These are phyloP conservation scores for Diaporthe aspalathi DNA, from an alignment of 2,329 filamentous ascomycete genomes.

Conservation along the genomic window DNA sequence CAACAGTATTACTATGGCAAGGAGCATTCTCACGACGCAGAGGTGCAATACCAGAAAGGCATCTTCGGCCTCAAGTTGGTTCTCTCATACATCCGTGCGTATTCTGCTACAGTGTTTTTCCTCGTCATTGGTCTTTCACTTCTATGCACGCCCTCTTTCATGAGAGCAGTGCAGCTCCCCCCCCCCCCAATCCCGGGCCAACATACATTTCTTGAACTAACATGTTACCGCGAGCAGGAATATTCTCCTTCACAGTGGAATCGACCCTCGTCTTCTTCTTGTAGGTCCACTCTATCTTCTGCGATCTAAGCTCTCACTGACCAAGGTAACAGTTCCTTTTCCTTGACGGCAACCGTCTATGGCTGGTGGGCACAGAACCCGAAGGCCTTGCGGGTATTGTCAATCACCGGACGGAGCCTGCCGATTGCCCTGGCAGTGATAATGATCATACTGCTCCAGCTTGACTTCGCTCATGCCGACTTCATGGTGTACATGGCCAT, in stretches of 20 bases:
- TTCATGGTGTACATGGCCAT: conserved; percentile 29
- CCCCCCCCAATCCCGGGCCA: not conserved
- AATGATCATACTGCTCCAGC: conserved; percentile 32
- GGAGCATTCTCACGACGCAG: conserved; percentile 26
- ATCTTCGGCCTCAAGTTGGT: conserved; percentile 35
- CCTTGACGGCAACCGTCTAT: conserved; percentile 36
- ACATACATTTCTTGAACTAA: not conserved
- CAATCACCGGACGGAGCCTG: conserved; percentile 24
- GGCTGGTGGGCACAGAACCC: conserved; percentile 36
- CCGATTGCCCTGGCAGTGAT: conserved; percentile 27
- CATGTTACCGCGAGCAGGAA: not conserved
- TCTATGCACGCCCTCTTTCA: not conserved
- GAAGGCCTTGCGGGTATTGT: conserved; percentile 3
- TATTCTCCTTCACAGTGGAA: conserved; percentile 34
- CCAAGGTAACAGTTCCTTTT: conserved; percentile 14
- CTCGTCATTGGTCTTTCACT: not conserved
- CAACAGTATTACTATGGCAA: conserved; percentile 34
- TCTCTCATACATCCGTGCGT: conserved; percentile 35
- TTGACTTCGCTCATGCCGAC: conserved; percentile 28
- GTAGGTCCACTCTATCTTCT: not conserved
- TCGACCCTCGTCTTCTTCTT: conserved; percentile 37
- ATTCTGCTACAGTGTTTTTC: not conserved
- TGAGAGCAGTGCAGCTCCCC: not conserved
- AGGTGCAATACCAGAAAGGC: conserved; percentile 36
- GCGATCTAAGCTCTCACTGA: not conserved